phyloP scores from a whole-genome alignment of 345 rosid species.

The Angophora floribunda region DNA sequence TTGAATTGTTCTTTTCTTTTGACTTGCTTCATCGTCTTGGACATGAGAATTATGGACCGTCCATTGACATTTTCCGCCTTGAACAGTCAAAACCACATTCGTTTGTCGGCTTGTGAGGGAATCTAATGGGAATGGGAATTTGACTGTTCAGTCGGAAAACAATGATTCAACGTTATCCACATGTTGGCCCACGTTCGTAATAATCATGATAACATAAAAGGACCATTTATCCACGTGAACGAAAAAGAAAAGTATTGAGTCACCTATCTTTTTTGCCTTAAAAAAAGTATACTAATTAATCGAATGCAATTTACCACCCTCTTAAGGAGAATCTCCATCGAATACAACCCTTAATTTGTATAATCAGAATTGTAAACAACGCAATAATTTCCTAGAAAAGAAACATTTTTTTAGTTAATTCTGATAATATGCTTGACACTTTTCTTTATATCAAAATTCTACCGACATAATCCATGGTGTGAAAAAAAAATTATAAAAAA shows the following conservation, averaged over 20 bases:
- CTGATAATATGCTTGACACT: background rate
- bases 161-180: background rate
- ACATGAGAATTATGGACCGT: background rate
- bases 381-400: background rate
- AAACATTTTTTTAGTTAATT: no score
- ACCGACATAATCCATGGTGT: background rate
- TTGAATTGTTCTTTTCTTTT: background rate
- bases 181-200: background rate
- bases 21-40: background rate
- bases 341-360: no score
- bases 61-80: background rate
- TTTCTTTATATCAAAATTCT: background rate
- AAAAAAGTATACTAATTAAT: fast-evolving
- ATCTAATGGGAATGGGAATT: background rate
- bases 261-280: background rate
- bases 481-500: background rate
- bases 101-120: background rate
- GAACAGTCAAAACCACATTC: background rate
- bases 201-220: background rate
- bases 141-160: background rate
- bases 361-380: no score
- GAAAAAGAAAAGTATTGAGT: background rate
- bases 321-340: no score
- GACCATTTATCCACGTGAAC: background rate
- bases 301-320: background rate